These are phyloP conservation scores for Prunella vulgaris DNA, from an alignment of 257 asterid genomes.

Conservation along the genomic window DNA sequence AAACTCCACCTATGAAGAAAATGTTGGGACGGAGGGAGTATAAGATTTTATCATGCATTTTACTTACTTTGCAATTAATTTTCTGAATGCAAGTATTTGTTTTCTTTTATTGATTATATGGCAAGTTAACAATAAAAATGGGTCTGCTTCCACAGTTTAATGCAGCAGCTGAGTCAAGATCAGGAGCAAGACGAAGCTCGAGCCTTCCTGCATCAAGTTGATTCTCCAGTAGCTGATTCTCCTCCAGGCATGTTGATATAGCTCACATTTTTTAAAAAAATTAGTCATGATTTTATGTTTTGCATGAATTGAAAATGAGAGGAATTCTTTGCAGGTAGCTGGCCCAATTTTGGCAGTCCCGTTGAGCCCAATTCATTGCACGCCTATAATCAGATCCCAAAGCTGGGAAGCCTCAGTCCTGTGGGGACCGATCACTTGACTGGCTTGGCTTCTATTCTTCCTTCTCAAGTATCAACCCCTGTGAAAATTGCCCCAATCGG, in stretches of 20 bases:
- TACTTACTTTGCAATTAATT: neutral
- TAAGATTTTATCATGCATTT: neutral
- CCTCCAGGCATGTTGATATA: conserved; percentile 61
- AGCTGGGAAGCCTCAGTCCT: conserved; percentile 55
- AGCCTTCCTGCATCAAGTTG: conserved; percentile 57
- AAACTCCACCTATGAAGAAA: no score
- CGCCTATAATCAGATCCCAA: conserved; percentile 55
- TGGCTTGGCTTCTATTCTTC: conserved; percentile 86
- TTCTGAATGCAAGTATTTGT: neutral
- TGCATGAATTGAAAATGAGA: neutral
- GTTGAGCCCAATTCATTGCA: conserved; percentile 60
- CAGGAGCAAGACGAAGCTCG: conserved; percentile 69
- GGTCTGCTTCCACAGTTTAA: conserved; percentile 43
- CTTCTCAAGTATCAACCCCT: conserved; percentile 61
- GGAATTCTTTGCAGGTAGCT: conserved; percentile 53
- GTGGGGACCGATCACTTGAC: conserved; percentile 51
- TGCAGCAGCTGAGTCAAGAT: conserved; percentile 79
- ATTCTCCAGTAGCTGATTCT: conserved; percentile 72
- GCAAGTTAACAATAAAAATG: neutral
- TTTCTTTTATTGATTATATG: neutral
- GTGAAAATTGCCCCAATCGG: conserved; percentile 86
- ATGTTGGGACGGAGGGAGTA: no score
- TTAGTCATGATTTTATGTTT: conserved; percentile 2
- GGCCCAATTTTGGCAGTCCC: conserved; percentile 85
- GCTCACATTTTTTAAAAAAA: conserved; percentile 3